Percentiles rank a stretch among this genome's conserved stretches.
Evolutionary conservation across 345 rosid species (phyloP).

Genomic region (Punica granatum): DNA sequence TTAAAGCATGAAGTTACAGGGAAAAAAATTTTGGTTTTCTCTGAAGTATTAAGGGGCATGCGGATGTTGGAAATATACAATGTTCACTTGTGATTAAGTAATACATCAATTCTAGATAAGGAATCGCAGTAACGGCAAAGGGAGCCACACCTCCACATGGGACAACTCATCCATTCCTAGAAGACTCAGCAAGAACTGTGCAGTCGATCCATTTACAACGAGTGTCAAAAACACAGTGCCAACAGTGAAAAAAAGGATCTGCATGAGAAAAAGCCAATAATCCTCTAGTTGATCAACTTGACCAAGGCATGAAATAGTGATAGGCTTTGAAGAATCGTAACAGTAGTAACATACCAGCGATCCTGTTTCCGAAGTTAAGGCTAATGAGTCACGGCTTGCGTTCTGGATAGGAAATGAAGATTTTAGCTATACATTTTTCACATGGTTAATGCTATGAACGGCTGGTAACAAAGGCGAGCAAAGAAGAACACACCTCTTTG

Average conservation of each 20-base stretch:
- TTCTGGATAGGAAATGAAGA: conserved; percentile 33
- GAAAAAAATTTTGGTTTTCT: too few relatives aligned
- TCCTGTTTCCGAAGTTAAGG: conserved; percentile 60
- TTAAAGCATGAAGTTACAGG: too few relatives aligned
- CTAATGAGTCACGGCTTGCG: conserved; percentile 37
- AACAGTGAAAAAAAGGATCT: conserved; percentile 92
- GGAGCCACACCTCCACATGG: background rate
- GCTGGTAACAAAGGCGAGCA: background rate
- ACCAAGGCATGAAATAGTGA: background rate
- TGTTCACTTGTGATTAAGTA: too few relatives aligned
- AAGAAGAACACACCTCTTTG: background rate
- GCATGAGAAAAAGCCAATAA: conserved; percentile 8
- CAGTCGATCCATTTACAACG: conserved; percentile 79
- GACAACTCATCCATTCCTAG: conserved; percentile 68
- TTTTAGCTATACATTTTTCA: background rate
- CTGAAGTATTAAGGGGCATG: too few relatives aligned
- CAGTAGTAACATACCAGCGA: conserved; percentile 46
- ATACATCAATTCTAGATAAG: too few relatives aligned
- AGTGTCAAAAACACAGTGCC: conserved; percentile 93
- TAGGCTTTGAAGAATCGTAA: conserved; percentile 6
- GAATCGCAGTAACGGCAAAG: too few relatives aligned
- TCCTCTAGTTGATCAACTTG: background rate
- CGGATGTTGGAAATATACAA: too few relatives aligned
- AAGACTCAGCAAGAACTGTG: conserved; percentile 67
- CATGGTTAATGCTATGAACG: background rate